Evolutionary conservation across 2,329 filamentous ascomycete species (phyloP).

Genomic region (Colletotrichum ledebouriae): DNA sequence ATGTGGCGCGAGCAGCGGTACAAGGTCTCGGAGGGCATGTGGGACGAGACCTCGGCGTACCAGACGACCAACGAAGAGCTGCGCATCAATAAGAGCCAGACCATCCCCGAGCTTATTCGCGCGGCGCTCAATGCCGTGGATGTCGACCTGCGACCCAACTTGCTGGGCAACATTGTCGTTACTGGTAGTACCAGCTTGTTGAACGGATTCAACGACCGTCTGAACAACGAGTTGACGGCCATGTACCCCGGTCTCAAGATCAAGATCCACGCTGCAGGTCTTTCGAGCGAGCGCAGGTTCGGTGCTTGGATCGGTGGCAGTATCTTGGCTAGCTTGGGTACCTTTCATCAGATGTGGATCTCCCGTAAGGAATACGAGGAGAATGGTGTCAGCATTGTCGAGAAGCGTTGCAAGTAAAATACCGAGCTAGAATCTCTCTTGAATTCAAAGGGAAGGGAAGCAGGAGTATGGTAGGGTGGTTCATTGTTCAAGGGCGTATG

Average conservation of each 20-base stretch:
- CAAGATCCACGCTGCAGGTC: constrained; percentile 87
- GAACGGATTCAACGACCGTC: constrained; percentile 90
- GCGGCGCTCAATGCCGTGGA: constrained; percentile 84
- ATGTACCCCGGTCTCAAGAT: constrained; percentile 90
- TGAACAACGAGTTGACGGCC: constrained; percentile 84
- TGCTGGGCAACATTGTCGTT: constrained; percentile 92
- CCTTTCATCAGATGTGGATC: constrained; percentile 99
- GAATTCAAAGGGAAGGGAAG: constrained; percentile 23
- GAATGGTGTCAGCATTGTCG: constrained; percentile 89
- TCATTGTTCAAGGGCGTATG: constrained; percentile 37
- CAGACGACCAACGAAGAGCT: constrained; percentile 54
- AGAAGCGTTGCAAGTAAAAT: constrained; percentile 91
- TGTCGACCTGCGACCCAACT: constrained; percentile 85
- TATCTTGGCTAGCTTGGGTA: constrained; percentile 93
- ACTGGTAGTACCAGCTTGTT: constrained; percentile 90
- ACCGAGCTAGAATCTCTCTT: not conserved
- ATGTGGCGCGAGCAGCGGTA: constrained; percentile 93
- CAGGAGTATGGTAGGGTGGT: constrained; percentile 35
- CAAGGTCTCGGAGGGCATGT: constrained; percentile 88
- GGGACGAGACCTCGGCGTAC: constrained; percentile 85
- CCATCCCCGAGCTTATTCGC: constrained; percentile 86
- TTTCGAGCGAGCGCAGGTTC: constrained; percentile 90
- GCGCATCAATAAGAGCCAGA: constrained; percentile 77
- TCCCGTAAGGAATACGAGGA: constrained; percentile 98
- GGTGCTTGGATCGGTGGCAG: constrained; percentile 97